phyloP scores from a whole-genome alignment of 202 grass and related monocot species.

The Schoenoplectus tabernaemontani region DNA sequence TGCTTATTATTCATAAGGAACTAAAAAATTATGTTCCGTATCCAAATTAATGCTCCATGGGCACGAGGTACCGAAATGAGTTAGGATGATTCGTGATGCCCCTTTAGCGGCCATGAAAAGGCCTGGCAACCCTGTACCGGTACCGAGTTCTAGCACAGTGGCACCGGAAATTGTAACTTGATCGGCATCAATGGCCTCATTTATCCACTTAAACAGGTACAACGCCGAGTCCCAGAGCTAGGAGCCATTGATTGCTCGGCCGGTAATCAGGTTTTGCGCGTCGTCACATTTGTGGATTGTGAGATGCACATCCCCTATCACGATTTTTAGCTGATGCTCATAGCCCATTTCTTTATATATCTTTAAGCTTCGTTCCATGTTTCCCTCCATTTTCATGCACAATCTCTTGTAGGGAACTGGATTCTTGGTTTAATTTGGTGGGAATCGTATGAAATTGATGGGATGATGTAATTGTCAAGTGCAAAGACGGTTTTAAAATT shows the following conservation, averaged over 20 bases:
- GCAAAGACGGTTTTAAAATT: conserved; percentile 1
- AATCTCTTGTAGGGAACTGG: background rate
- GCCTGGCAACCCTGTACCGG: conserved; percentile 54
- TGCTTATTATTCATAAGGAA: too few relatives aligned
- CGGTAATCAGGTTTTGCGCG: conserved; percentile 39
- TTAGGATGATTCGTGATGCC: conserved; percentile 44
- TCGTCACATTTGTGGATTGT: conserved; percentile 26
- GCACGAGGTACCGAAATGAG: conserved; percentile 36
- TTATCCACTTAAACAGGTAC: conserved; percentile 22
- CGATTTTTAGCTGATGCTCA: background rate
- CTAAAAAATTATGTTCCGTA: background rate
- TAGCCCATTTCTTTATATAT: background rate
- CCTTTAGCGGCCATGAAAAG: conserved; percentile 34
- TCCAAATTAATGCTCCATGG: background rate
- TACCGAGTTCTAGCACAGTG: conserved; percentile 64
- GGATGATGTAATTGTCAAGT: background rate
- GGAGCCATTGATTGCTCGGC: conserved; percentile 46
- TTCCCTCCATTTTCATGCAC: background rate
- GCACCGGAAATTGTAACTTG: conserved; percentile 4
- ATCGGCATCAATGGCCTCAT: conserved; percentile 15
- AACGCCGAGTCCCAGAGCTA: conserved; percentile 72
- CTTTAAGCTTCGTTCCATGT: background rate
- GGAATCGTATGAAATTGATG: background rate
- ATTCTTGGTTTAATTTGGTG: conserved; percentile 3
- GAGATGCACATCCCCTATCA: background rate